Percentiles rank a stretch among this genome's conserved stretches.
Conservation (phyloP, 1,284 basidiomycete species). For the Fomitiporia mediterranea region DNA sequence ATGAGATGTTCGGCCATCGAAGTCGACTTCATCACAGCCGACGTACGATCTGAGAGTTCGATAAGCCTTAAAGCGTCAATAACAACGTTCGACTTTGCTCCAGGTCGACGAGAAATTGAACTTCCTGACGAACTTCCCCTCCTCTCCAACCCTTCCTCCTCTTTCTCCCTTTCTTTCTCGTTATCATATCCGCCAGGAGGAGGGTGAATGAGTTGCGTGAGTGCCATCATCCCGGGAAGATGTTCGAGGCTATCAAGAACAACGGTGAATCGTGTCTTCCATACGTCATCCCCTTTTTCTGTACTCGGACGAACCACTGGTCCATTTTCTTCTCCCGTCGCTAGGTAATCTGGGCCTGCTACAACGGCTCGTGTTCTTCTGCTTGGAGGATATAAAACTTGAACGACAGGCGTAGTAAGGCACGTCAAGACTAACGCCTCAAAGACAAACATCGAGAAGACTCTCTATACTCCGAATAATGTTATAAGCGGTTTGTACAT, state of each 20-base stretch:
- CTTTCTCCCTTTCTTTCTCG: slow-evolving; percentile 4
- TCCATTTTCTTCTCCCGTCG: slow-evolving; percentile 26
- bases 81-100: slow-evolving; percentile 19
- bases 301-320: not conserved
- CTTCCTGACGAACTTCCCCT: slow-evolving; percentile 4
- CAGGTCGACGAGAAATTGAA: not conserved
- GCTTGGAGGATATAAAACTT: slow-evolving; percentile 67
- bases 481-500: slow-evolving; percentile 3
- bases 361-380: slow-evolving; percentile 37
- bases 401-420: slow-evolving; percentile 84
- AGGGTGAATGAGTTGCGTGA: slow-evolving; percentile 60
- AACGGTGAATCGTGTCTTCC: slow-evolving; percentile 65
- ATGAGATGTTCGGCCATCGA: slow-evolving; percentile 52
- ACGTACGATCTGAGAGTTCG: slow-evolving; percentile 67
- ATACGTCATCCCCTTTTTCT: slow-evolving; percentile 26
- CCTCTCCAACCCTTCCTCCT: not conserved
- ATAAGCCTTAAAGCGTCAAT: slow-evolving; percentile 54
- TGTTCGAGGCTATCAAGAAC: slow-evolving; percentile 92
- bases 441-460: slow-evolving; percentile 90
- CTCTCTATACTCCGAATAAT: slow-evolving; percentile 36
- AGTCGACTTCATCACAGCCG: slow-evolving; percentile 58
- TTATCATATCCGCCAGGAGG: slow-evolving; percentile 22
- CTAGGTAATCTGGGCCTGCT: slow-evolving; percentile 38
- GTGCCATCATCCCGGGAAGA: slow-evolving; percentile 68
- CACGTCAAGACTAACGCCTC: slow-evolving; percentile 85